Base-by-base conservation (phyloP, 192 early-diverging fungal species). In the Globomyces pollinis-pini region DNA sequence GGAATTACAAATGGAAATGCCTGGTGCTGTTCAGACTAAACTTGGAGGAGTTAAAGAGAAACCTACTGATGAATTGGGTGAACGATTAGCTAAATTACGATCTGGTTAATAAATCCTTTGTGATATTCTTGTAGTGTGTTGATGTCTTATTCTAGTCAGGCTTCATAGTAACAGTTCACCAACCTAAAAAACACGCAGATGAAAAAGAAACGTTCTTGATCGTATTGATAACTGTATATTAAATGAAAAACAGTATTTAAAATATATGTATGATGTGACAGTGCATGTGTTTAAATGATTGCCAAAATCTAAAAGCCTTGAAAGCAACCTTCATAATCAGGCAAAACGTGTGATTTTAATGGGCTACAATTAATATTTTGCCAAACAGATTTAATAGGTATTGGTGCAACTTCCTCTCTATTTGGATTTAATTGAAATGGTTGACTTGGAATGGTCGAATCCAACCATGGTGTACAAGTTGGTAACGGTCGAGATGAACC, bases 1-100 rank as follows among this genome's bases (percentile, higher is more conserved):
- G 54, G 93, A 96, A 67, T 66, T 94, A 49, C 89, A 88, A 58
- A 74, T 84, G 56, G 73, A 81, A 31, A 71, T 94, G 63, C 72
- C 79, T 4, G 72, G 71, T 51, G 70, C 74, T 9, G 53, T 47
- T 29, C 60, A 70, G 38, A 65, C 58, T 11, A 65, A 60, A 36
- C 64, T 63, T 20, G 65, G 73, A 7, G 71, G 63, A 30, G 74
- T 76, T 50, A 71, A 80, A 51, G 76, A 84, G 56, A n/a, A n/a
- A n/a, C n/a, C n/a, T n/a, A 78, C 83, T 13, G 73, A 74, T 28
- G 76, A 80, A 45, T 61, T 88, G 39, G 78, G 61, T 26, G 81
- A 83, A 67, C 69, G 84, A 21, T 73, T 88, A 64, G 82, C 82
- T 29, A 74, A 70, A 57, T 67, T 84, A 57, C 74, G 86, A 53